Evolutionary conservation across 495 filamentous ascomycete genomes (phyloP).

Genomic region (Xylaria scruposa): DNA sequence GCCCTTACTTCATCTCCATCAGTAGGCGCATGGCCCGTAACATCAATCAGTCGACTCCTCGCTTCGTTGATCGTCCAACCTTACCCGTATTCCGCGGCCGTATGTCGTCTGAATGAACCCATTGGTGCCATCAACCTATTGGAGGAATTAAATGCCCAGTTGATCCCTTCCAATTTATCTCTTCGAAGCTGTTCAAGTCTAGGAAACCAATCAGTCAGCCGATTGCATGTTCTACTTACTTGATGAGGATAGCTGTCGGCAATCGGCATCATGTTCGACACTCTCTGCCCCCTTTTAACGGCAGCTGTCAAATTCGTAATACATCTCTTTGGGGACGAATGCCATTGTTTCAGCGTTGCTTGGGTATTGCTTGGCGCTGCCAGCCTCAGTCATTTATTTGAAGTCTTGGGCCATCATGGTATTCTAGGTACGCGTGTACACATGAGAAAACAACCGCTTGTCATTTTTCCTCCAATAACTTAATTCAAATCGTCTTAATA

Average conservation of each 20-base stretch:
- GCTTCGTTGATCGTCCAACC: neutral
- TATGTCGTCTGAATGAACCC: neutral
- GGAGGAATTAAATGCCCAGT: neutral
- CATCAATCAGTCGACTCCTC: too few species aligned
- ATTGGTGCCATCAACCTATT: neutral
- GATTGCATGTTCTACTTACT: neutral
- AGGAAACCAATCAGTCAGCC: neutral
- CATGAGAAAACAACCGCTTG: neutral
- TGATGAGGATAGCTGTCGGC: neutral
- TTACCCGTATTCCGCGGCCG: neutral
- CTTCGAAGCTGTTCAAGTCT: neutral
- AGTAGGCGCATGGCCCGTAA: too few species aligned
- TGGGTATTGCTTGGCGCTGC: neutral
- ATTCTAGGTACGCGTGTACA: neutral
- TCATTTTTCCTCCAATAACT: conserved; percentile 19
- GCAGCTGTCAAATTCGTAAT: neutral
- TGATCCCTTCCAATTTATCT: neutral
- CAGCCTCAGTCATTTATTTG: conserved; percentile 12
- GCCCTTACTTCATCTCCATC: too few species aligned
- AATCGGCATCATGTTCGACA: neutral
- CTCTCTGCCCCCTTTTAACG: neutral
- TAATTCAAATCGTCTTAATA: neutral
- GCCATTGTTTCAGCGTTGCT: neutral
- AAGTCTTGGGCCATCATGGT: neutral
- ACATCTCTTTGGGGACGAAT: neutral